phyloP scores from a whole-genome alignment of 768 basidiomycete species.

The Fistulinella prunicolor region DNA sequence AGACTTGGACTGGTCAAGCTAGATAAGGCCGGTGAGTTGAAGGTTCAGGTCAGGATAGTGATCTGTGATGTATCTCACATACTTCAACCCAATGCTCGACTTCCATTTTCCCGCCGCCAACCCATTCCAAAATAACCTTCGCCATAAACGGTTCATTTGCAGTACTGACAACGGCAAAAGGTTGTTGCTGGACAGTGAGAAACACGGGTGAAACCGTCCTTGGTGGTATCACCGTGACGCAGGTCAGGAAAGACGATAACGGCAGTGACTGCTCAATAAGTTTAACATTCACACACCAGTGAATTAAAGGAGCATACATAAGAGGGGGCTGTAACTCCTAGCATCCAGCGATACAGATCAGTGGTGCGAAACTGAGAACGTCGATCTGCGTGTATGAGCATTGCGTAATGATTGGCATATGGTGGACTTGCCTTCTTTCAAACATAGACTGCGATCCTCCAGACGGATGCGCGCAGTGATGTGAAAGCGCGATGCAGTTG shows the following conservation, averaged over 20 bases:
- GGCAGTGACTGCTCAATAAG: constrained; percentile 24
- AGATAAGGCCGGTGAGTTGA: constrained; percentile 1
- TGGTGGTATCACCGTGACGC: constrained; percentile 39
- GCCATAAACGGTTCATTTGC: constrained; percentile 47
- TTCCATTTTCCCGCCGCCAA: constrained; percentile 40
- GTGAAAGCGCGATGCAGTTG: constrained; percentile 41
- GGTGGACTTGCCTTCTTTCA: constrained; percentile 36
- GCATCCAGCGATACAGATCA: constrained; percentile 48
- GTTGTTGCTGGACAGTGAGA: constrained; percentile 34
- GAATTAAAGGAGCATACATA: constrained; percentile 37
- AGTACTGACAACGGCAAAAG: constrained; percentile 41
- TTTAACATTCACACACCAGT: not conserved
- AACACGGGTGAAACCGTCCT: constrained; percentile 29
- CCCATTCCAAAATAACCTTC: constrained; percentile 39
- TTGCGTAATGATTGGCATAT: not conserved
- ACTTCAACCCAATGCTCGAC: constrained; percentile 56
- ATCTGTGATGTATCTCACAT: constrained; percentile 11
- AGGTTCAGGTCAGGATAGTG: not conserved
- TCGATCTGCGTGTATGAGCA: constrained; percentile 31
- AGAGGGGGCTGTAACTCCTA: constrained; percentile 43
- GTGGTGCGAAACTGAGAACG: constrained; percentile 23
- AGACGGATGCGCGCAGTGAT: constrained; percentile 42
- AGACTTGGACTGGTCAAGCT: constrained; percentile 44
- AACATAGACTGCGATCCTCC: constrained; percentile 43
- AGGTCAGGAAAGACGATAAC: constrained; percentile 33